Percentiles rank a stretch among this genome's conserved stretches.
Evolutionary conservation across 352 stramenopile species (phyloP).

Genomic region (Globisporangium uncinulatum): DNA sequence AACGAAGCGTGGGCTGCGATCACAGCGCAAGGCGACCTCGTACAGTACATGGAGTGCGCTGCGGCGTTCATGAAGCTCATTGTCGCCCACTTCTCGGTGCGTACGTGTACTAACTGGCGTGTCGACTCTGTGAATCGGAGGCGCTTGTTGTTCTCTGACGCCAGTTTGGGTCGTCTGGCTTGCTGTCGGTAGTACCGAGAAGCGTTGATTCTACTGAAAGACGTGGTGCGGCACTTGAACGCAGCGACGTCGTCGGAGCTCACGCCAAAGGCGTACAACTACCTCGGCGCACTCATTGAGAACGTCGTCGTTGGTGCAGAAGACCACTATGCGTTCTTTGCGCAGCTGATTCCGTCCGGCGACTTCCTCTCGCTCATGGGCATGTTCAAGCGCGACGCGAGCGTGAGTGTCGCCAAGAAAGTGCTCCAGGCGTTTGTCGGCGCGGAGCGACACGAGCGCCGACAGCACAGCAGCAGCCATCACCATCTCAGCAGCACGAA

Average conservation of each 20-base stretch:
- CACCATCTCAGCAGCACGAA: too few relatives aligned
- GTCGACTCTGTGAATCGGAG: background rate
- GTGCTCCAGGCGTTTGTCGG: slow-evolving; percentile 75
- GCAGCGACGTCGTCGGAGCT: slow-evolving; percentile 47
- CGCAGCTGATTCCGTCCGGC: slow-evolving; percentile 61
- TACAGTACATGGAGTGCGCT: slow-evolving; percentile 77
- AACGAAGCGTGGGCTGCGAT: slow-evolving; percentile 84
- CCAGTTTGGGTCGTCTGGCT: too few relatives aligned
- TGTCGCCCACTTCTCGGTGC: slow-evolving; percentile 73
- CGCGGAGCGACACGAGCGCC: slow-evolving; percentile 9
- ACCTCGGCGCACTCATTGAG: slow-evolving; percentile 68
- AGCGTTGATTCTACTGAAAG: slow-evolving; percentile 77
- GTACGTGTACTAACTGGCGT: background rate
- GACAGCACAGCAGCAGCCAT: slow-evolving; percentile 10
- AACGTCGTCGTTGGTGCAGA: slow-evolving; percentile 74
- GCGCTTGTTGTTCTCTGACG: too few relatives aligned
- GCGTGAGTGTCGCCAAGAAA: slow-evolving; percentile 78
- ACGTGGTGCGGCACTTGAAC: slow-evolving; percentile 82
- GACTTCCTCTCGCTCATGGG: slow-evolving; percentile 81
- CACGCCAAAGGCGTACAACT: slow-evolving; percentile 57
- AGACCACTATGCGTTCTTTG: slow-evolving; percentile 63
- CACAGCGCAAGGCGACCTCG: slow-evolving; percentile 62
- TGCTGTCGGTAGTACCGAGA: slow-evolving; percentile 42
- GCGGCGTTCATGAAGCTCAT: slow-evolving; percentile 85
- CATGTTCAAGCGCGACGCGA: slow-evolving; percentile 82